A percentile compares a stretch with the other conserved stretches of the same genome.
These are phyloP conservation scores for Xanthoparmelia taractica DNA, from an alignment of 495 filamentous ascomycete genomes.

Conservation along the genomic window DNA sequence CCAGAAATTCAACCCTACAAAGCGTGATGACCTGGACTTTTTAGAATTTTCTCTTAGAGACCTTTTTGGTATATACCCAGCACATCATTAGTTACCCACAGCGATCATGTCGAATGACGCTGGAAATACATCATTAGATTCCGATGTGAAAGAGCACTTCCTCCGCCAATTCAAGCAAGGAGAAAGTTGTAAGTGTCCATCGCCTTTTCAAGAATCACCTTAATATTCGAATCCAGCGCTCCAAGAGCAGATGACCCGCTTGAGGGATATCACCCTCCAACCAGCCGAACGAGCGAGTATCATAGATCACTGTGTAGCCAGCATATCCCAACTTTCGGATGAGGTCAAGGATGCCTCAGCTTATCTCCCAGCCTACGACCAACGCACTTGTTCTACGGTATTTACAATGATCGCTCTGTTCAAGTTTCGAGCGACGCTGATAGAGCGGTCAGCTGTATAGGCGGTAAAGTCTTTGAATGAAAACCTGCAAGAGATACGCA, in stretches of 20 bases:
- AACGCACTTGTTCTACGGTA: conserved; percentile 65
- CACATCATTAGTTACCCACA: too few relatives aligned
- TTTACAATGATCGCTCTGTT: background rate
- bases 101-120: background rate
- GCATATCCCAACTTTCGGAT: conserved; percentile 58
- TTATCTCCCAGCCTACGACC: conserved; percentile 69
- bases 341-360: conserved; percentile 61
- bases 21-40: background rate
- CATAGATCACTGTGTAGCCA: conserved; percentile 58
- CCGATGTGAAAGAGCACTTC: conserved; percentile 61
- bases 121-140: conserved; percentile 28
- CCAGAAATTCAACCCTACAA: background rate
- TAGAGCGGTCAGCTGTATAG: conserved; percentile 31
- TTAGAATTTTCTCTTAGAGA: too few relatives aligned
- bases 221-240: conserved; percentile 40
- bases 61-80: too few relatives aligned
- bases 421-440: conserved; percentile 7
- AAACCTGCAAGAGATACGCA: conserved; percentile 52
- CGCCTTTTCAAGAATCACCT: conserved; percentile 16
- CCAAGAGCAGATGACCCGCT: conserved; percentile 52
- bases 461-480: conserved; percentile 62
- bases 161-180: conserved; percentile 71
- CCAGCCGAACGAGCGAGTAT: conserved; percentile 54
- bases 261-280: conserved; percentile 43
- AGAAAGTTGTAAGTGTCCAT: conserved; percentile 51